These are phyloP conservation scores for Entomortierella lignicola DNA, from an alignment of 192 early-diverging fungal species.

Conservation along the genomic window DNA sequence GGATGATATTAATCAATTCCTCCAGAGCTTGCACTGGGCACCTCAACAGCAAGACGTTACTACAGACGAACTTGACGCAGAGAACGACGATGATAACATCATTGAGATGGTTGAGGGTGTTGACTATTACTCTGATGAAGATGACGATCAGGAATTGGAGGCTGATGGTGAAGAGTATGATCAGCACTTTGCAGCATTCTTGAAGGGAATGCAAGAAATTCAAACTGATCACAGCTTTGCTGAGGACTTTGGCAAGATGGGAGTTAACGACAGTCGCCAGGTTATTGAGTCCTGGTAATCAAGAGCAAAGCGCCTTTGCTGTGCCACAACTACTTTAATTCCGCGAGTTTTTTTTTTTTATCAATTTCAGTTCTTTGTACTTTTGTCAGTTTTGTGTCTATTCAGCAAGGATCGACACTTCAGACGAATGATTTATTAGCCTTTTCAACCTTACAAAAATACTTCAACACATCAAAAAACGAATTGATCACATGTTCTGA, in stretches of 20 bases:
- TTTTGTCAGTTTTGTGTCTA: too few species aligned
- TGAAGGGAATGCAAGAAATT: constrained; percentile 28
- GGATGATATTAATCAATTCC: constrained; percentile 43
- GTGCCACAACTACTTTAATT: neutral
- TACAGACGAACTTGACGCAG: constrained; percentile 2
- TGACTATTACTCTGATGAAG: constrained; percentile 36
- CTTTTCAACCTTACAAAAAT: too few species aligned
- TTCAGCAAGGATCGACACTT: too few species aligned
- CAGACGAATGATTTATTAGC: too few species aligned
- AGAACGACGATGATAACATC: constrained; percentile 33
- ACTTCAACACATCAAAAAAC: too few species aligned
- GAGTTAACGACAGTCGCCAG: constrained; percentile 16
- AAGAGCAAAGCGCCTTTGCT: neutral
- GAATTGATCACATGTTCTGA: too few species aligned
- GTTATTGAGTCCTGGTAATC: constrained; percentile 26
- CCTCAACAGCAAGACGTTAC: neutral
- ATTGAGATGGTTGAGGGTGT: constrained; percentile 48
- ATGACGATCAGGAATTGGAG: constrained; percentile 35
- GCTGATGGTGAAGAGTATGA: constrained; percentile 36
- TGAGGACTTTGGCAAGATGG: constrained; percentile 31
- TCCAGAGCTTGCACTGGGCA: constrained; percentile 47
- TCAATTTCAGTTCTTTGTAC: neutral
- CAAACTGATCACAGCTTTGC: constrained; percentile 13
- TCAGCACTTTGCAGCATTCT: constrained; percentile 17
- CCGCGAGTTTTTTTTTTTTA: neutral